A percentile compares a stretch with the other conserved stretches of the same genome.
These are phyloP conservation scores for Prunus mume DNA, from an alignment of 306 rosid genomes.

Conservation along the genomic window DNA sequence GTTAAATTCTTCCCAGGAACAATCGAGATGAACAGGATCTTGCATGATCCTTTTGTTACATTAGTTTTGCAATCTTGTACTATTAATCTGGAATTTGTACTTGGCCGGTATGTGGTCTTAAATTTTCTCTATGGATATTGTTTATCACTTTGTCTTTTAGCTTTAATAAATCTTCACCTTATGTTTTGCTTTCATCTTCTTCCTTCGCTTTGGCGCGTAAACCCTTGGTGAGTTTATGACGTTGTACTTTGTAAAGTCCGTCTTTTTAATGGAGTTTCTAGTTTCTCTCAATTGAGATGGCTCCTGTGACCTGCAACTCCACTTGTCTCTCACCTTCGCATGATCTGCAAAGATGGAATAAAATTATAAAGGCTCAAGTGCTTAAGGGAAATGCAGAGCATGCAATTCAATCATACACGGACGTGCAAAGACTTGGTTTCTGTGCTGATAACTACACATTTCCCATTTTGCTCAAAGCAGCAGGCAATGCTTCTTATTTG, in stretches of 20 bases:
- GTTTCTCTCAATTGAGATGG: constrained; percentile 10
- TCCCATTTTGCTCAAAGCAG: constrained; percentile 33
- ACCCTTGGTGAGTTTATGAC: neutral
- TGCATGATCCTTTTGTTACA: constrained; percentile 3
- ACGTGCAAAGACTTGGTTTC: constrained; percentile 27
- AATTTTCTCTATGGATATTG: constrained; percentile 10
- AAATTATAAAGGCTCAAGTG: constrained; percentile 17
- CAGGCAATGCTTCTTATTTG: constrained; percentile 1
- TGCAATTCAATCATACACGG: constrained; percentile 18
- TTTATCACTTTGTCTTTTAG: neutral
- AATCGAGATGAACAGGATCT: constrained; percentile 16
- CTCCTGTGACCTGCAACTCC: constrained; percentile 14
- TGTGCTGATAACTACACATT: constrained; percentile 28
- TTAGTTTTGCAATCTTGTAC: constrained; percentile 23
- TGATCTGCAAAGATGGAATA: constrained; percentile 22
- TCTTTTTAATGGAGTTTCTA: neutral
- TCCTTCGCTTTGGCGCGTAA: neutral
- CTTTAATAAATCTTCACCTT: neutral
- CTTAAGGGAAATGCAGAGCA: constrained; percentile 16
- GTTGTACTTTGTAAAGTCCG: neutral
- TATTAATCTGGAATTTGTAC: constrained; percentile 13
- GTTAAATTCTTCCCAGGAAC: constrained; percentile 8
- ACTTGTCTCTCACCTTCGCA: neutral
- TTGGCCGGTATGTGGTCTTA: neutral
- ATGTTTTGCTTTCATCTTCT: neutral